Percentiles rank a stretch among this genome's conserved stretches.
These are phyloP conservation scores for Haplosporangium sp. DNA, from an alignment of 371 early-diverging fungal species.

Conservation along the genomic window DNA sequence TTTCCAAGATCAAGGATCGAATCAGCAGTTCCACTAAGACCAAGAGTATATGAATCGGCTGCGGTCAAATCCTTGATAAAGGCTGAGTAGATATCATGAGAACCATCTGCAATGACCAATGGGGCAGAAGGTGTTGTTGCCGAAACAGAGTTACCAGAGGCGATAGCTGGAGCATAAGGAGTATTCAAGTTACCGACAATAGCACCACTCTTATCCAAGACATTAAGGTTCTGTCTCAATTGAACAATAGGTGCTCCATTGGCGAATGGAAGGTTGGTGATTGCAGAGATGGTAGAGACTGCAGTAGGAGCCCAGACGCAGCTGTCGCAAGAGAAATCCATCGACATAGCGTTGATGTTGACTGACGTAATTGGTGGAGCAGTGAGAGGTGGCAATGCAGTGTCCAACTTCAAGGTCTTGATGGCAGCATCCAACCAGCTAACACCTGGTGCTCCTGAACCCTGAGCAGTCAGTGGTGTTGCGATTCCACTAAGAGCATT, in stretches of 20 bases:
- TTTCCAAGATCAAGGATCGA: conserved; percentile 25
- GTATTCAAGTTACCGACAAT: conserved; percentile 27
- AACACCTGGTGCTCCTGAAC: conserved; percentile 44
- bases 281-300: conserved; percentile 31
- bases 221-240: conserved; percentile 29
- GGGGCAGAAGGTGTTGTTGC: conserved; percentile 5
- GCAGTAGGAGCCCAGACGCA: conserved; percentile 29
- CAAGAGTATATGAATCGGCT: conserved; percentile 16
- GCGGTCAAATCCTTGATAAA: conserved; percentile 23
- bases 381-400: background rate
- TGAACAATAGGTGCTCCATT: conserved; percentile 30
- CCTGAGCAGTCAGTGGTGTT: conserved; percentile 31
- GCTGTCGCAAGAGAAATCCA: conserved; percentile 35
- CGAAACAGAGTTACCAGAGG: conserved; percentile 9
- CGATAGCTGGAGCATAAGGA: conserved; percentile 3
- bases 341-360: conserved; percentile 28
- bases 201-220: conserved; percentile 25
- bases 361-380: conserved; percentile 10
- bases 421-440: conserved; percentile 44
- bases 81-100: conserved; percentile 10
- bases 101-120: conserved; percentile 12
- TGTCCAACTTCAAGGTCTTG: conserved; percentile 18
- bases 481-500: conserved; percentile 31
- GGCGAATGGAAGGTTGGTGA: conserved; percentile 31
- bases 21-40: conserved; percentile 31